A percentile compares a stretch with the other conserved stretches of the same genome.
These are phyloP conservation scores for Candolleomyces eurysporus DNA, from an alignment of 768 basidiomycete species.

Conservation along the genomic window DNA sequence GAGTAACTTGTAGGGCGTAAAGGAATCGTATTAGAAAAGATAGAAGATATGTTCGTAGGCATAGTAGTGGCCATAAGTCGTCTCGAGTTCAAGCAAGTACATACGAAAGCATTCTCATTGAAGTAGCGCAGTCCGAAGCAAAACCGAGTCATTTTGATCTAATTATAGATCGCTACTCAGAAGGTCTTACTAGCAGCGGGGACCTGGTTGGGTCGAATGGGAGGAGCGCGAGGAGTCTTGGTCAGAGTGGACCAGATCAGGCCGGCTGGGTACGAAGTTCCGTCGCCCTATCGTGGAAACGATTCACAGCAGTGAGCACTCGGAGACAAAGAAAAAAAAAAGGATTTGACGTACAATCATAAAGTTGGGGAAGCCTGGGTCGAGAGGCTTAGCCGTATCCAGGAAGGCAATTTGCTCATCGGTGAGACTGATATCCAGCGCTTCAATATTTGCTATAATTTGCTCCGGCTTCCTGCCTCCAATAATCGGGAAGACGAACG, in stretches of 20 bases:
- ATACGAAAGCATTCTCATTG: too few species aligned
- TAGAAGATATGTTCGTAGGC: too few species aligned
- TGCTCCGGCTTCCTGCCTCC: constrained; percentile 38
- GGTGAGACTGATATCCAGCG: constrained; percentile 37
- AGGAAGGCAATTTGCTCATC: constrained; percentile 37
- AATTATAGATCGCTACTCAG: too few species aligned
- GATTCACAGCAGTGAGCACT: not conserved
- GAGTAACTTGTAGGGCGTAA: too few species aligned
- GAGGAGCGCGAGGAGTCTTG: not conserved
- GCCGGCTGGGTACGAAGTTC: not conserved
- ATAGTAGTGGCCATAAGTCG: too few species aligned
- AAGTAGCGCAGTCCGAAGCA: too few species aligned
- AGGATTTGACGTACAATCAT: constrained; percentile 5
- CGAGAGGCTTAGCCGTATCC: constrained; percentile 24
- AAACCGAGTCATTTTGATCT: too few species aligned
- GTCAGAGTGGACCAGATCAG: not conserved
- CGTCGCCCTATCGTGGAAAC: not conserved
- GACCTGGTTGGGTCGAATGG: not conserved
- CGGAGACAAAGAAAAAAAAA: not conserved
- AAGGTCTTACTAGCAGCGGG: too few species aligned
- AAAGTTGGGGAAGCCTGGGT: constrained; percentile 7
- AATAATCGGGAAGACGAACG: constrained; percentile 47
- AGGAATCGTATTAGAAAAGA: too few species aligned
- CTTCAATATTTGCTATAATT: constrained; percentile 40
- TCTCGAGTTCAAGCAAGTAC: too few species aligned